Evolutionary conservation across 2,329 filamentous ascomycete genomes (phyloP).

Genomic region (Fusarium miscanthi): DNA sequence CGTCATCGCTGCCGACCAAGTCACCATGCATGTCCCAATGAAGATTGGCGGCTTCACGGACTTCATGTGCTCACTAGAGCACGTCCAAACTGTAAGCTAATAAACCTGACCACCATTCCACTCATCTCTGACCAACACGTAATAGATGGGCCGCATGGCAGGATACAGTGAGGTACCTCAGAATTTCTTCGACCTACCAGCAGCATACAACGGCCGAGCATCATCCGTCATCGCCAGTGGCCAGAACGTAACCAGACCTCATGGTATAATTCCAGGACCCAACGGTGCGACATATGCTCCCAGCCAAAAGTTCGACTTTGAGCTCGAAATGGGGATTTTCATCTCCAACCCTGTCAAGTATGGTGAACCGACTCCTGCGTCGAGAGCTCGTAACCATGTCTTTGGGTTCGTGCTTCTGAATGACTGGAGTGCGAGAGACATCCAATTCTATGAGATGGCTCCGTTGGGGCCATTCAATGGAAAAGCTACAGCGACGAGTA

Average conservation of each 20-base stretch:
- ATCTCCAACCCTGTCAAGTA: not conserved
- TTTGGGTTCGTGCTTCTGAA: not conserved
- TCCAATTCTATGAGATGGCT: not conserved
- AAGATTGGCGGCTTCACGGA: not conserved
- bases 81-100: not conserved
- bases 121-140: accelerated
- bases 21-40: not conserved
- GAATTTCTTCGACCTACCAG: not conserved
- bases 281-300: not conserved
- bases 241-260: not conserved
- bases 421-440: not conserved
- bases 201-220: not conserved
- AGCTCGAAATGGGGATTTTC: not conserved
- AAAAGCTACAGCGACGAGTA: not conserved
- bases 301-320: not conserved
- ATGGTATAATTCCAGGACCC: not conserved
- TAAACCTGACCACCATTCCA: accelerated
- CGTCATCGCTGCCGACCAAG: not conserved
- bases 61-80: not conserved
- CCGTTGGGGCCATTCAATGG: not conserved
- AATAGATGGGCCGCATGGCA: not conserved
- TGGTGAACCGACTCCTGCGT: not conserved
- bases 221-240: not conserved
- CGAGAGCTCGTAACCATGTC: not conserved
- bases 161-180: not conserved